phyloP scores from a whole-genome alignment of 257 asterid species.

The Petunia axillaris region DNA sequence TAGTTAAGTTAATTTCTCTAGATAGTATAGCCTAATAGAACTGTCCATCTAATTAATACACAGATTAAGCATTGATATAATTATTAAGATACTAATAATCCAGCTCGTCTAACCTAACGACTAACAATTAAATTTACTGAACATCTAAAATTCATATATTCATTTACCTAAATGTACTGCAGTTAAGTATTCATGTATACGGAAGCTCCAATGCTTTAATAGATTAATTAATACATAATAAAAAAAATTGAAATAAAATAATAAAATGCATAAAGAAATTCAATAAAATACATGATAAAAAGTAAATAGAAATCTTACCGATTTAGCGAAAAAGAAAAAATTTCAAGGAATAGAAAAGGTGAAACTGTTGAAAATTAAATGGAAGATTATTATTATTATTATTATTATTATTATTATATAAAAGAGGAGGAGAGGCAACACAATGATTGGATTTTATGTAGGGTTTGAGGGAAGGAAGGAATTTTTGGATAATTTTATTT shows the following conservation, averaged over 20 bases:
- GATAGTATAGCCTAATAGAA: too few species aligned
- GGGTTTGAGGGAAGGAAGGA: slow-evolving; percentile 29
- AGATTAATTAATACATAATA: not conserved
- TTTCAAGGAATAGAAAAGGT: not conserved
- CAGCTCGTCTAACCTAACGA: not conserved
- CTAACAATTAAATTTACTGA: not conserved
- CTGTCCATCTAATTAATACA: not conserved
- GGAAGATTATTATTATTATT: not conserved
- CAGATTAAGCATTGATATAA: not conserved
- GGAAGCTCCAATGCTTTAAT: not conserved
- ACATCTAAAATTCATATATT: not conserved
- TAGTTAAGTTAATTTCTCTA: too few species aligned
- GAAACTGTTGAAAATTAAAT: not conserved
- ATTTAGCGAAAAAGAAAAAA: slow-evolving; percentile 3
- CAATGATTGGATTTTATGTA: slow-evolving; percentile 24
- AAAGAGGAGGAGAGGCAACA: slow-evolving; percentile 35
- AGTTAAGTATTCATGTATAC: not conserved
- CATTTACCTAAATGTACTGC: not conserved
- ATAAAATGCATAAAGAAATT: not conserved
- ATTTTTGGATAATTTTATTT: not conserved
- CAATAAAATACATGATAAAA: not conserved
- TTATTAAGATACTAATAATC: not conserved
- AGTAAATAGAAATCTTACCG: slow-evolving; percentile 17
- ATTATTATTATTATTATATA: too few species aligned
- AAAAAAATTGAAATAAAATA: not conserved